Conservation (phyloP, 257 asterid species). For the Plantago ovata region DNA sequence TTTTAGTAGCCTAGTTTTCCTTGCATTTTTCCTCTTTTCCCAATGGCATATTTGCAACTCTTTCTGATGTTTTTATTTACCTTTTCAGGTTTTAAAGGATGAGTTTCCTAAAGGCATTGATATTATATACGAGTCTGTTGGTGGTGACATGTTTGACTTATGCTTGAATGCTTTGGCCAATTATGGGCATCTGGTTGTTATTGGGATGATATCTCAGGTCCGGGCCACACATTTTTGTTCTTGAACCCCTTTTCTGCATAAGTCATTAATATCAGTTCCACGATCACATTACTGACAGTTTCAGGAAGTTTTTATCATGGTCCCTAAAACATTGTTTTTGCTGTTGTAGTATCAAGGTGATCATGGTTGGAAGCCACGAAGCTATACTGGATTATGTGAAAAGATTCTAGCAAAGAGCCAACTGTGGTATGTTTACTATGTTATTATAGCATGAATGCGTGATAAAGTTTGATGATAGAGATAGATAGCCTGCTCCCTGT, state of each 20-base stretch:
- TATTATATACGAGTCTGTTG: constrained; percentile 86
- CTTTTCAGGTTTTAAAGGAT: constrained; percentile 60
- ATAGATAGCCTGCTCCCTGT: background rate
- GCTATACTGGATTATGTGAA: constrained; percentile 81
- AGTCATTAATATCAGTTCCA: constrained; percentile 12
- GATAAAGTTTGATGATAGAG: background rate
- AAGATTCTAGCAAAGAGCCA: constrained; percentile 91
- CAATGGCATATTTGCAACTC: background rate
- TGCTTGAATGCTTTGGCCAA: constrained; percentile 85
- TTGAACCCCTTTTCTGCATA: constrained; percentile 5
- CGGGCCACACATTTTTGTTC: constrained; percentile 11
- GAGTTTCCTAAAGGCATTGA: constrained; percentile 94
- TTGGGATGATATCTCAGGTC: constrained; percentile 98
- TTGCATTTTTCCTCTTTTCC: background rate
- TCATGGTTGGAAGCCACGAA: constrained; percentile 79
- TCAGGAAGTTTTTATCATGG: constrained; percentile 5
- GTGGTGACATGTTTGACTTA: constrained; percentile 85
- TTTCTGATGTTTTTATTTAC: constrained; percentile 10
- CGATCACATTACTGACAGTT: constrained; percentile 7
- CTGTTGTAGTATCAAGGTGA: constrained; percentile 90
- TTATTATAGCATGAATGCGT: background rate
- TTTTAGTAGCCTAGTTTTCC: background rate
- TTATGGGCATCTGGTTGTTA: constrained; percentile 85
- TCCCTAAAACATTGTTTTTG: constrained; percentile 16
- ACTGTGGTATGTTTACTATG: constrained; percentile 63